Evolutionary conservation across 2,329 filamentous ascomycete species (phyloP).

Genomic region (Sclerotinia nivalis): DNA sequence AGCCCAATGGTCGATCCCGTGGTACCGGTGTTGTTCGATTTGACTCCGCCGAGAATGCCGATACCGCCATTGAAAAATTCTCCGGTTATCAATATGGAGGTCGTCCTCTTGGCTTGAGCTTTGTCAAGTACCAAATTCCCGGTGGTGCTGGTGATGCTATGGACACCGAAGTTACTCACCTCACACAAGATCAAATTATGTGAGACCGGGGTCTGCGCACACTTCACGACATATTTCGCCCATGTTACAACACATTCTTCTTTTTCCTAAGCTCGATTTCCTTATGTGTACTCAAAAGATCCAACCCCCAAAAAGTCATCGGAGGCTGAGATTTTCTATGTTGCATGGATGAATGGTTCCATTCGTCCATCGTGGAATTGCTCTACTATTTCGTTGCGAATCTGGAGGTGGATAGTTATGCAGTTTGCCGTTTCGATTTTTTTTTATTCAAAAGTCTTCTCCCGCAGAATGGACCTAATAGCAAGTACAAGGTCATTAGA

Average conservation of each 20-base stretch:
- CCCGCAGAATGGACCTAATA: slow-evolving; percentile 20
- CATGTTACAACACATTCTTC: slow-evolving; percentile 22
- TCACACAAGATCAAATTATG: slow-evolving; percentile 99
- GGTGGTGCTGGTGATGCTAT: slow-evolving; percentile 60
- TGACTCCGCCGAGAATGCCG: slow-evolving; percentile 77
- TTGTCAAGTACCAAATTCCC: slow-evolving; percentile 85
- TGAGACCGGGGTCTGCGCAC: slow-evolving; percentile 45
- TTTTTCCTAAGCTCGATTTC: slow-evolving; percentile 16
- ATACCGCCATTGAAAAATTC: slow-evolving; percentile 95
- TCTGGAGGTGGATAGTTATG: slow-evolving; percentile 17
- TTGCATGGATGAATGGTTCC: background rate
- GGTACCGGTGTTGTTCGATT: slow-evolving; percentile 97
- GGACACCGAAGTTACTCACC: slow-evolving; percentile 75
- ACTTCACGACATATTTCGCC: slow-evolving; percentile 1
- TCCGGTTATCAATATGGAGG: slow-evolving; percentile 97
- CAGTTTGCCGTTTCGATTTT: slow-evolving; percentile 15
- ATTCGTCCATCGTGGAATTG: background rate
- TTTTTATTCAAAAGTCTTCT: slow-evolving; percentile 26
- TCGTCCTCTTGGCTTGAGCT: slow-evolving; percentile 87
- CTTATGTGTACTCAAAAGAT: slow-evolving; percentile 23
- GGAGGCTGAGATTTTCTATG: slow-evolving; percentile 5
- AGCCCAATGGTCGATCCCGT: slow-evolving; percentile 90
- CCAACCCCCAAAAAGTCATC: slow-evolving; percentile 8
- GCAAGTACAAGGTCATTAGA: slow-evolving; percentile 24
- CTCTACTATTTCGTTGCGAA: slow-evolving; percentile 15